These are phyloP conservation scores for Vitis cinerea DNA, from an alignment of 164 flowering plant species.

Conservation along the genomic window DNA sequence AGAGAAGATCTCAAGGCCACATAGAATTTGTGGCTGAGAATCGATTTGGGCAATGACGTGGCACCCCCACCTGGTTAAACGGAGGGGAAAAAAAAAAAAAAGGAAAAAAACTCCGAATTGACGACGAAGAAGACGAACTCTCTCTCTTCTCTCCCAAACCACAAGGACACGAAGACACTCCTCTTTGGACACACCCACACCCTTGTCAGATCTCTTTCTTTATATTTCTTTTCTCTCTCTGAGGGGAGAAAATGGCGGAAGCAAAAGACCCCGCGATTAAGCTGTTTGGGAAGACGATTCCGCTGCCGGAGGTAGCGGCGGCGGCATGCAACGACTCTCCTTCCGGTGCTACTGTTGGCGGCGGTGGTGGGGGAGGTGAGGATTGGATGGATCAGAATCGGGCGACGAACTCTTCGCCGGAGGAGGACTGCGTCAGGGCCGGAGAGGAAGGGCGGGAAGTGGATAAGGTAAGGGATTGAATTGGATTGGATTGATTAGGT, in stretches of 20 bases:
- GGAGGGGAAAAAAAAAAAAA: background rate
- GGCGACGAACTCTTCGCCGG: constrained; percentile 8
- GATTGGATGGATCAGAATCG: constrained; percentile 15
- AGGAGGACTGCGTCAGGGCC: constrained; percentile 5
- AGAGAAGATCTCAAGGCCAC: constrained; percentile 22
- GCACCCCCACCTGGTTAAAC: constrained; percentile 15
- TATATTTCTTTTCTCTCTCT: constrained; percentile 8
- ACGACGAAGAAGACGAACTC: constrained; percentile 11
- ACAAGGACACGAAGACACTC: background rate
- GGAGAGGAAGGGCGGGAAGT: constrained; percentile 18
- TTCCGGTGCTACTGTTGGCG: background rate
- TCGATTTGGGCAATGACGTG: constrained; percentile 26
- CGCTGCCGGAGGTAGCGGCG: constrained; percentile 24
- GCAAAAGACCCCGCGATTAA: constrained; percentile 43
- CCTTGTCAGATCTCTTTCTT: background rate
- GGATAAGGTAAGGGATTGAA: constrained; percentile 21
- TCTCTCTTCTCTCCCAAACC: constrained; percentile 1
- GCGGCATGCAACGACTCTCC: constrained; percentile 2
- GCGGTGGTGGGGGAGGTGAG: background rate
- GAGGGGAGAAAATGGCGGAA: constrained; percentile 27
- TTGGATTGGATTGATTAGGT: background rate
- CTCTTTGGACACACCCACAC: background rate
- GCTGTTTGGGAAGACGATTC: constrained; percentile 44
- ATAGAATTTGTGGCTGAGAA: constrained; percentile 38
- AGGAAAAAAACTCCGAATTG: constrained; percentile 15